Conservation (phyloP, 1,284 basidiomycete species). For the Fomes fomentarius region DNA sequence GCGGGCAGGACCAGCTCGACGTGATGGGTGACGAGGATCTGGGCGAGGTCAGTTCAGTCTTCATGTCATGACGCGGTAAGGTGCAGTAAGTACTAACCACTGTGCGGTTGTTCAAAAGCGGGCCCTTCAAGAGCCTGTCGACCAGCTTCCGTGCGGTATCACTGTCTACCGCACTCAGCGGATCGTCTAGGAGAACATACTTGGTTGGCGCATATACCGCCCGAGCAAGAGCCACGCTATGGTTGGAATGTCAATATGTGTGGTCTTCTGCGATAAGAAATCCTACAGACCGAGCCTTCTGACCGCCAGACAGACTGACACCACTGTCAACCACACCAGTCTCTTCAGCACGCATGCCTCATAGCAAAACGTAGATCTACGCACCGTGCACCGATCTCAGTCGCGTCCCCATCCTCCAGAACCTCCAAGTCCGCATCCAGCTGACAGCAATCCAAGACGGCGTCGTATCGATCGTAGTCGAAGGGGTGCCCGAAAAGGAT, state of each 20-base stretch:
- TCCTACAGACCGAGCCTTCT: constrained; percentile 56
- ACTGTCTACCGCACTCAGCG: constrained; percentile 74
- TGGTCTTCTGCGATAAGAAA: not conserved
- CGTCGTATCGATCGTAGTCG: constrained; percentile 68
- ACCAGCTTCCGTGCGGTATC: constrained; percentile 74
- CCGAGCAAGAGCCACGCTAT: constrained; percentile 68
- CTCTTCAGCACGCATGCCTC: not conserved
- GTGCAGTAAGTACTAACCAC: constrained; percentile 49
- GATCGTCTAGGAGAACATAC: constrained; percentile 73
- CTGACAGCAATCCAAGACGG: constrained; percentile 72
- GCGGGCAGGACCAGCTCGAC: constrained; percentile 72
- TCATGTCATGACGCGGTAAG: too few species aligned
- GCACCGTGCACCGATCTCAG: constrained; percentile 40
- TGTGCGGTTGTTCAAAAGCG: constrained; percentile 66
- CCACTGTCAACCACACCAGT: constrained; percentile 35
- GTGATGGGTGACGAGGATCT: constrained; percentile 77
- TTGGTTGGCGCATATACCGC: constrained; percentile 69
- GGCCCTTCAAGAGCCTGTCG: constrained; percentile 64
- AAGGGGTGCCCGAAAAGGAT: constrained; percentile 71
- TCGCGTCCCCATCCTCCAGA: constrained; percentile 46
- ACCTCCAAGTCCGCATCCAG: constrained; percentile 63
- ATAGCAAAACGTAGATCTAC: not conserved
- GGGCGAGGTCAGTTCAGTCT: too few species aligned
- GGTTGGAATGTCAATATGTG: not conserved
- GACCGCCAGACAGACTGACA: constrained; percentile 67